Evolutionary conservation across 2,329 filamentous ascomycete genomes (phyloP).

Genomic region (Pezicula rhizophila): DNA sequence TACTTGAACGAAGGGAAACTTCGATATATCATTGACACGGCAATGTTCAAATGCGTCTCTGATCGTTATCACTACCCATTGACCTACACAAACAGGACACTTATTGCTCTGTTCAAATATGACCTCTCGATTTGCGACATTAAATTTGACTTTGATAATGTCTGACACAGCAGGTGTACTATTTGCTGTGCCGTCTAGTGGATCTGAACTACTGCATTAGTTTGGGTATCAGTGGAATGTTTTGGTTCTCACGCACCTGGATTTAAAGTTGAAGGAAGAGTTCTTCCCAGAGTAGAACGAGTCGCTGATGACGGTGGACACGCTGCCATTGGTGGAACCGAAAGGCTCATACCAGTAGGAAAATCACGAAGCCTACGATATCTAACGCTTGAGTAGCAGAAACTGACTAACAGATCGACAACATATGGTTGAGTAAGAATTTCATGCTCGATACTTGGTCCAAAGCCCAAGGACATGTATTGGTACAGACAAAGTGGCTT

Average conservation of each 20-base stretch:
- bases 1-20: slow-evolving; percentile 20
- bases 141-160: slow-evolving; percentile 14
- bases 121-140: slow-evolving; percentile 14
- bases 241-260: too few species aligned
- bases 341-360: slow-evolving; percentile 27
- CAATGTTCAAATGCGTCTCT: slow-evolving; percentile 12
- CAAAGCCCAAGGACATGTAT: slow-evolving; percentile 81
- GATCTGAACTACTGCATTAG: background rate
- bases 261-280: too few species aligned
- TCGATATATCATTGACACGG: slow-evolving; percentile 20
- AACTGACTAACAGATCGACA: slow-evolving; percentile 76
- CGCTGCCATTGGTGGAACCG: slow-evolving; percentile 17
- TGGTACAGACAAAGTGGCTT: slow-evolving; percentile 75
- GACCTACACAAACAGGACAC: slow-evolving; percentile 19
- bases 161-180: background rate
- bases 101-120: slow-evolving; percentile 11
- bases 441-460: slow-evolving; percentile 79
- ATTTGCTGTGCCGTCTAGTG: background rate
- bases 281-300: too few species aligned
- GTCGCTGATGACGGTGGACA: background rate
- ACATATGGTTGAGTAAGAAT: slow-evolving; percentile 73
- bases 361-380: slow-evolving; percentile 23
- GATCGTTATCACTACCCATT: slow-evolving; percentile 19
- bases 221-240: too few species aligned
- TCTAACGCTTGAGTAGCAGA: slow-evolving; percentile 59